These are phyloP conservation scores for Rhizophagus sp. DNA, from an alignment of 192 early-diverging fungal species.

Conservation along the genomic window DNA sequence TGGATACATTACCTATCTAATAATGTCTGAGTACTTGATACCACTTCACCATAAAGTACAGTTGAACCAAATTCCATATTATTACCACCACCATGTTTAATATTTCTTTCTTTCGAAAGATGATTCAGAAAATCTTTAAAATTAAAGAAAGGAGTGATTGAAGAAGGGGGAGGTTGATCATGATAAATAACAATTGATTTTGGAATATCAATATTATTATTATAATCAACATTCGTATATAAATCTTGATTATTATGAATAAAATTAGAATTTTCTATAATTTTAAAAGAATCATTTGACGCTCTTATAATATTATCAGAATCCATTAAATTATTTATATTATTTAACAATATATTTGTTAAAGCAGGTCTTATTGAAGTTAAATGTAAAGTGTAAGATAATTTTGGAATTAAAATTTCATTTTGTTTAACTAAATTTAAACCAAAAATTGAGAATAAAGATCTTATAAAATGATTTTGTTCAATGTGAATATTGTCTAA, in stretches of 20 bases:
- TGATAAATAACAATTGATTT: conserved; percentile 46
- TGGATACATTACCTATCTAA: conserved; percentile 71
- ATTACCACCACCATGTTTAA: conserved; percentile 28
- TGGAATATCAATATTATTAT: conserved; percentile 35
- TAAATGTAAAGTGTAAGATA: background rate
- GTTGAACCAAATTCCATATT: conserved; percentile 64
- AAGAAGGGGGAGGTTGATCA: conserved; percentile 40
- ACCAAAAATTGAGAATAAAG: conserved; percentile 3
- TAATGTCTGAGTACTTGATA: conserved; percentile 90
- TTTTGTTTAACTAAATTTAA: background rate
- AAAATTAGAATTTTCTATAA: conserved; percentile 35
- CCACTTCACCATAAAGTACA: conserved; percentile 76
- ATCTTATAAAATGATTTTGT: background rate
- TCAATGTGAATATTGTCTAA: background rate
- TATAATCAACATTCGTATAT: background rate
- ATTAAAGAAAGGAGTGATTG: conserved; percentile 62
- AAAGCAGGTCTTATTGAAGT: conserved; percentile 20
- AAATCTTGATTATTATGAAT: conserved; percentile 29
- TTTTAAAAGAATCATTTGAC: background rate
- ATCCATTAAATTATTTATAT: background rate
- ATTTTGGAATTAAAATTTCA: background rate
- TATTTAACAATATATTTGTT: background rate
- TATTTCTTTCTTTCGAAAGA: conserved; percentile 47
- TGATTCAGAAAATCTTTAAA: conserved; percentile 51
- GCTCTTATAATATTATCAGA: background rate